Percentiles rank a stretch among this genome's conserved stretches.
Conservation (phyloP, 1,139 yeast genomes). For the Debaryomyces robertsiae region DNA sequence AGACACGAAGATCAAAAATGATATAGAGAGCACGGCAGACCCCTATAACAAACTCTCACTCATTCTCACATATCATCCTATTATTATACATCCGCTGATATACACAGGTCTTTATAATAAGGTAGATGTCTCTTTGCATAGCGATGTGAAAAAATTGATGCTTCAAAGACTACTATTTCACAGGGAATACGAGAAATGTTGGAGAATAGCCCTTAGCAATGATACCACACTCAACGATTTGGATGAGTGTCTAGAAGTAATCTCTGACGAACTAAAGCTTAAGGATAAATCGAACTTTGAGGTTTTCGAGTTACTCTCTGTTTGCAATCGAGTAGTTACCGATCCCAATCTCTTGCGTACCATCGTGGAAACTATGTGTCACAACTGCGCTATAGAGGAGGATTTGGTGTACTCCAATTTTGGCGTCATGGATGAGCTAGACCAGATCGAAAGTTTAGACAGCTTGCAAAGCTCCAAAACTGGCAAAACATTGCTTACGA, state of each 20-base stretch:
- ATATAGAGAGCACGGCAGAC: slow-evolving; percentile 28
- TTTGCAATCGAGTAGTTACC: slow-evolving; percentile 18
- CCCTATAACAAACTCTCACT: slow-evolving; percentile 31
- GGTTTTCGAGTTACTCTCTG: slow-evolving; percentile 22
- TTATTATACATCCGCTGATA: slow-evolving; percentile 32
- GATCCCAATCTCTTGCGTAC: slow-evolving; percentile 22
- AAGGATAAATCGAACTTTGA: slow-evolving; percentile 28
- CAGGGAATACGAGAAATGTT: slow-evolving; percentile 31
- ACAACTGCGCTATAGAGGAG: slow-evolving; percentile 11
- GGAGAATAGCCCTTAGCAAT: slow-evolving; percentile 33
- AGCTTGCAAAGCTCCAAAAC: slow-evolving; percentile 2
- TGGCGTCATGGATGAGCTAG: slow-evolving; percentile 2
- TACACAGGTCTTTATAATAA: slow-evolving; percentile 27
- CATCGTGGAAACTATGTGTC: slow-evolving; percentile 25
- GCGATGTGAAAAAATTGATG: slow-evolving; percentile 23
- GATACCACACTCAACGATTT: slow-evolving; percentile 36
- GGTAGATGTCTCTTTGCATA: slow-evolving; percentile 23
- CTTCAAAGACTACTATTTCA: slow-evolving; percentile 35
- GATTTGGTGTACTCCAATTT: background rate
- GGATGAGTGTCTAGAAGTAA: slow-evolving; percentile 37
- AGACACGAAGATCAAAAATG: slow-evolving; percentile 17
- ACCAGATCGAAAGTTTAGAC: slow-evolving; percentile 5
- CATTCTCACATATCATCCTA: slow-evolving; percentile 37
- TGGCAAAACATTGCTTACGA: background rate
- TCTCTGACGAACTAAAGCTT: slow-evolving; percentile 22